Base-by-base conservation (phyloP, 2,329 filamentous ascomycete species). In the Pseudogymnoascus pannorum region DNA sequence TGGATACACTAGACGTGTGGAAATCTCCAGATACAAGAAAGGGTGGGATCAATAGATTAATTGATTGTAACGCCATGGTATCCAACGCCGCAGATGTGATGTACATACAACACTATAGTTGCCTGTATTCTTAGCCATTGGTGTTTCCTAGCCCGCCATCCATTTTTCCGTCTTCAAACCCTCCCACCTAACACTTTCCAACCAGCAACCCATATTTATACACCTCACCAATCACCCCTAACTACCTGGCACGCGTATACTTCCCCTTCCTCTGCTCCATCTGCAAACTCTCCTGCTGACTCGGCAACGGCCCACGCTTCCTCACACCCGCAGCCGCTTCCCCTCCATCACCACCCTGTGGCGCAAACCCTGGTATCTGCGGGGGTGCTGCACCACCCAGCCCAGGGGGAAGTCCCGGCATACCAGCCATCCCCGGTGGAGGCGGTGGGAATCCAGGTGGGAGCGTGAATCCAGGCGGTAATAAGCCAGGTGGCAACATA, bases 241-340 rank as follows among this genome's bases (percentile, higher is more conserved):
- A 33, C 54, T 67, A 72, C 59, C 71, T 69, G 14, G 70, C 65
- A 33, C 81, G 74, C 14, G 82, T 87, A 68, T 85, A 87, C 65
- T 86, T 79, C 3, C 84, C 84, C 60, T 78, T 78, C 61, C 81
- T 82, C 78, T 93, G 91, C 74, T 93, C 89, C 73, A 87, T 84
- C 67, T 87, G 83, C 67, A 95, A 75, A 67, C 89, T 92, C 72
- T 94, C 91, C 70, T 89, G 85, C 74, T 95, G 91, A 71, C 89
- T 92, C 0, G 91, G 91, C 44, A 96, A 75, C 7, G 89, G 91
- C 5, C 82, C 89, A 64, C 87, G 77, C 66, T 77, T 80, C 63
- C 88, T 80, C 16, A 85, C 72, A 51, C 72, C 72, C 20, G 73
- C 76, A 4, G 75, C 72, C 33, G 69, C 73, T 20, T 68, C 38